Percentiles rank a stretch among this genome's conserved stretches.
Conservation (phyloP, 2,329 filamentous ascomycete species). For the Sporothrix schenckii region DNA sequence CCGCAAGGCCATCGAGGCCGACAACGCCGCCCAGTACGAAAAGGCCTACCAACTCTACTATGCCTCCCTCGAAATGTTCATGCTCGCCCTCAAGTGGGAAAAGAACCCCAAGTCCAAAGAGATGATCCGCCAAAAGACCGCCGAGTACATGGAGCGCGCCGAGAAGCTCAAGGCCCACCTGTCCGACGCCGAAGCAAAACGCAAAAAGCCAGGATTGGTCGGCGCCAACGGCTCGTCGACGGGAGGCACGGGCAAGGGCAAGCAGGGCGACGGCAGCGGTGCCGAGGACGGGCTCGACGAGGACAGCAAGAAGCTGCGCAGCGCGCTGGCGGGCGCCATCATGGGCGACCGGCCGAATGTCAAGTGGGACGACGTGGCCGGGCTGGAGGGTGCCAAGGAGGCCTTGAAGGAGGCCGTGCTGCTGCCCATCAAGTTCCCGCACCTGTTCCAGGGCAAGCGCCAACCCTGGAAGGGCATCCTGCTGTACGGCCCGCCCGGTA, state of each 20-base stretch:
- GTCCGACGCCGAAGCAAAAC: conserved; percentile 69
- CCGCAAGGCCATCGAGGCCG: conserved; percentile 95
- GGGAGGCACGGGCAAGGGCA: conserved; percentile 64
- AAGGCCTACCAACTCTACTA: conserved; percentile 97
- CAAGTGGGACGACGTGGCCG: conserved; percentile 97
- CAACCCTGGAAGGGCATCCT: conserved; percentile 98
- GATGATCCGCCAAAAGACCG: conserved; percentile 93
- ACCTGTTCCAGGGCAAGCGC: conserved; percentile 91
- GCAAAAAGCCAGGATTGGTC: conserved; percentile 71
- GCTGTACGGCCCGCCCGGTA: conserved; percentile 93
- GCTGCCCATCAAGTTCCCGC: conserved; percentile 96
- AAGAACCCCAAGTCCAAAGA: conserved; percentile 97
- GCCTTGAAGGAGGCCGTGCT: conserved; percentile 97
- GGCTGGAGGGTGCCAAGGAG: conserved; percentile 91
- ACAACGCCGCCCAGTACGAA: conserved; percentile 94
- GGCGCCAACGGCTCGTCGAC: conserved; percentile 71
- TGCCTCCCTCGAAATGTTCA: conserved; percentile 93
- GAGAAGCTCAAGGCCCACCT: conserved; percentile 97
- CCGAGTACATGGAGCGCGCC: conserved; percentile 96
- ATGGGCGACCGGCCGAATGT: conserved; percentile 94
- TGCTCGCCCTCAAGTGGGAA: conserved; percentile 99
- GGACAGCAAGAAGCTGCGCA: conserved; percentile 92
- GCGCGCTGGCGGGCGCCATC: conserved; percentile 87
- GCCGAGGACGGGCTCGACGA: conserved; percentile 74
- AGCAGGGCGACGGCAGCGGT: conserved; percentile 59